Conservation (phyloP, 495 filamentous ascomycete species). For the Talaromyces adpressus region DNA sequence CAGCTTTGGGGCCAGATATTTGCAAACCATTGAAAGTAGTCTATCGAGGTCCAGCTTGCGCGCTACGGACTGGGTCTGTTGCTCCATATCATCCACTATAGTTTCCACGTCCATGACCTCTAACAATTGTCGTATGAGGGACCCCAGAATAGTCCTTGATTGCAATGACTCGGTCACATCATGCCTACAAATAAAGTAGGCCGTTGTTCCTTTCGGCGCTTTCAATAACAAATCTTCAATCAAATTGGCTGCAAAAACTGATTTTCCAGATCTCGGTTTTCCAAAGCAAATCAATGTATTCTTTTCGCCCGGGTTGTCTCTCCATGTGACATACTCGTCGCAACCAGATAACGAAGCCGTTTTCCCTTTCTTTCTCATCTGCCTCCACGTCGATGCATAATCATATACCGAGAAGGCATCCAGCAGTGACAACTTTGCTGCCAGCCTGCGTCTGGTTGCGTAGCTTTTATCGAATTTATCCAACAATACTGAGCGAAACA, state of each 20-base stretch:
- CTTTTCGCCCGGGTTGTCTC: constrained; percentile 12
- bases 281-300: constrained; percentile 26
- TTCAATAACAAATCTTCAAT: constrained; percentile 30
- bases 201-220: constrained; percentile 15
- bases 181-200: constrained; percentile 38
- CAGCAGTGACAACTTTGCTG: constrained; percentile 21
- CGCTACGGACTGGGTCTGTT: background rate
- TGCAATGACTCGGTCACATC: constrained; percentile 32
- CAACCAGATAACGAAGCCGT: constrained; percentile 18
- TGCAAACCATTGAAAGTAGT: background rate
- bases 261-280: constrained; percentile 37
- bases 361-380: constrained; percentile 32
- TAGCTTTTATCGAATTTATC: background rate
- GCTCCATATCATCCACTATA: background rate
- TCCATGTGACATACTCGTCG: constrained; percentile 31
- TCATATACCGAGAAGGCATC: constrained; percentile 34
- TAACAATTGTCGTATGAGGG: constrained; percentile 31
- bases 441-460: constrained; percentile 13
- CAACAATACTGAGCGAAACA: constrained; percentile 11
- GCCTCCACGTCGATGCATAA: constrained; percentile 32
- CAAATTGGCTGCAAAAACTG: constrained; percentile 34
- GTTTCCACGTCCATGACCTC: background rate
- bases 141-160: constrained; percentile 30
- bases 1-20: background rate
- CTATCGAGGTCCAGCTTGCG: background rate